These are phyloP conservation scores for Talaromyces wortmannii DNA, from an alignment of 495 filamentous ascomycete species.

Conservation along the genomic window DNA sequence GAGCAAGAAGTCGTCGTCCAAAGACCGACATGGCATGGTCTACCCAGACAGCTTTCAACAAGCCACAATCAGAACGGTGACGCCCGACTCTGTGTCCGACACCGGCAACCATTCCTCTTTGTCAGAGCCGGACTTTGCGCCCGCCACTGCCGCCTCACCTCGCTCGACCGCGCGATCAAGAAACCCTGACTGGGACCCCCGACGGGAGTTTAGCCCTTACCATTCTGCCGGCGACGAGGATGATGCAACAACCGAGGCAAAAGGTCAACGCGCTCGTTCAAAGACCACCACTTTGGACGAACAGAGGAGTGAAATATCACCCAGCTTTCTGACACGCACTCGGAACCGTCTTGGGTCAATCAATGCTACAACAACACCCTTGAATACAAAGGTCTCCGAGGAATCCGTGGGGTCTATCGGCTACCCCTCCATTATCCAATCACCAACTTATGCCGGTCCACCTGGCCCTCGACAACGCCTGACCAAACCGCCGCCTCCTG, in stretches of 20 bases:
- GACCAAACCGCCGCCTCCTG: slow-evolving; percentile 28
- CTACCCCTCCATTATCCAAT: slow-evolving; percentile 42
- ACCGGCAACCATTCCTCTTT: slow-evolving; percentile 29
- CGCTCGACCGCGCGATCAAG: slow-evolving; percentile 29
- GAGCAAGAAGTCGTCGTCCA: slow-evolving; percentile 48
- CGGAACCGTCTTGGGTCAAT: slow-evolving; percentile 40
- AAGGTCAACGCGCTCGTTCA: slow-evolving; percentile 36
- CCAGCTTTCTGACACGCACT: slow-evolving; percentile 23
- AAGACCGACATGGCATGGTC: slow-evolving; percentile 45
- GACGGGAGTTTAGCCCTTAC: slow-evolving; percentile 19
- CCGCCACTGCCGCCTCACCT: slow-evolving; percentile 33
- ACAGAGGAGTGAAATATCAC: slow-evolving; percentile 33
- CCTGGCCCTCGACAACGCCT: slow-evolving; percentile 32
- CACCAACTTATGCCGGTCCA: slow-evolving; percentile 21
- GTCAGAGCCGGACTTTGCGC: slow-evolving; percentile 31
- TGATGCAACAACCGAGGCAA: slow-evolving; percentile 21
- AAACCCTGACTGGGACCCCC: slow-evolving; percentile 21
- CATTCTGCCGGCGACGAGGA: slow-evolving; percentile 29
- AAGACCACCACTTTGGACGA: slow-evolving; percentile 44
- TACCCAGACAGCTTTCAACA: slow-evolving; percentile 46
- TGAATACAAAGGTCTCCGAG: slow-evolving; percentile 20
- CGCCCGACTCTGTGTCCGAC: slow-evolving; percentile 33
- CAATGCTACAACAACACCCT: slow-evolving; percentile 25
- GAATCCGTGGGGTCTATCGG: slow-evolving; percentile 37
- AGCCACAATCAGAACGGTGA: slow-evolving; percentile 39